A percentile compares a stretch with the other conserved stretches of the same genome.
Conservation (phyloP, 192 early-diverging fungal species). For the Umbelopsis ramanniana region DNA sequence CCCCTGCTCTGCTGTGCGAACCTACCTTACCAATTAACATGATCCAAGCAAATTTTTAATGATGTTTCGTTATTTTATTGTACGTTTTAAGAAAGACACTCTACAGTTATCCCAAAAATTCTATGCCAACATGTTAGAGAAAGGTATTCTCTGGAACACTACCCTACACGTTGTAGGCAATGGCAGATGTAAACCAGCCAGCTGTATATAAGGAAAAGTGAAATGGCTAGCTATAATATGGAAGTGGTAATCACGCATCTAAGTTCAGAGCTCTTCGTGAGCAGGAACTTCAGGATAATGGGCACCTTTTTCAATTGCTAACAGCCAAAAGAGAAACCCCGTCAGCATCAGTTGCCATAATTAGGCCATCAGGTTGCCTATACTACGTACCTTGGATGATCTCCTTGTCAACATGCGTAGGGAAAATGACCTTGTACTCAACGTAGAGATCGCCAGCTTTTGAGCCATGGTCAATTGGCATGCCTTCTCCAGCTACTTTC, state of each 20-base stretch:
- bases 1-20: not conserved
- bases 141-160: too few species aligned
- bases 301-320: constrained; percentile 32
- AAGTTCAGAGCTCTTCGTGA: constrained; percentile 25
- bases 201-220: too few species aligned
- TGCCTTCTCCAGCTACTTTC: constrained; percentile 80
- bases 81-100: not conserved
- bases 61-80: not conserved
- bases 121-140: not conserved
- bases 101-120: not conserved
- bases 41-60: not conserved
- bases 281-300: constrained; percentile 22
- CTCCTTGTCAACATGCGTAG: constrained; percentile 55
- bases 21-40: not conserved
- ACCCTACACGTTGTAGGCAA: too few species aligned
- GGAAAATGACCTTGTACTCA: constrained; percentile 87
- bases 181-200: too few species aligned
- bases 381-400: constrained; percentile 39
- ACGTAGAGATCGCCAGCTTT: constrained; percentile 84
- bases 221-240: not conserved
- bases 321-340: not conserved
- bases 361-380: not conserved
- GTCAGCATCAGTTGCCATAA: not conserved
- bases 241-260: not conserved
- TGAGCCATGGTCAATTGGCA: constrained; percentile 71